Conservation (phyloP, 495 filamentous ascomycete species). For the Letharia columbiana region DNA sequence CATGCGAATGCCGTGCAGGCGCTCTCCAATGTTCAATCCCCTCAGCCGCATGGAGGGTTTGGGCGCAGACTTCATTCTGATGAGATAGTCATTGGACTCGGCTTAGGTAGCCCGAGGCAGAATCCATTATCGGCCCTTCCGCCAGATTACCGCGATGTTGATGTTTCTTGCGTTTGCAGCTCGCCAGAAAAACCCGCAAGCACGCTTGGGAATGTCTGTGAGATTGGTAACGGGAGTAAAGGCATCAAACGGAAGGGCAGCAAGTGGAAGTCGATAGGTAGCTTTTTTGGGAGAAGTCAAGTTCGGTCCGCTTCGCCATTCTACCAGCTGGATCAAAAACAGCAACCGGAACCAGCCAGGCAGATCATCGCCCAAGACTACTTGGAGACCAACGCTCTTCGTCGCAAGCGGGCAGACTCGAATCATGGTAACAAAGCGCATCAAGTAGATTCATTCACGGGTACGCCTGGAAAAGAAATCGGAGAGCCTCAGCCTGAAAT, state of each 20-base stretch:
- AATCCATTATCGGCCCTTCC: conserved; percentile 26
- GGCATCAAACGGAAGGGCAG: conserved; percentile 38
- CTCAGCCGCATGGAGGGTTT: conserved; percentile 5
- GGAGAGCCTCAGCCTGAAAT: conserved; percentile 6
- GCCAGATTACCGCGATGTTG: conserved; percentile 13
- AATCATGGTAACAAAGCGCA: conserved; percentile 6
- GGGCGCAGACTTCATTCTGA: conserved; percentile 18
- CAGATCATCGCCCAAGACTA: conserved; percentile 4
- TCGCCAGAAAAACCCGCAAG: conserved; percentile 7
- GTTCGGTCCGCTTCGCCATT: conserved; percentile 26
- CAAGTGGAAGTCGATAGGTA: conserved; percentile 51
- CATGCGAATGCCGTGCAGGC: conserved; percentile 1
- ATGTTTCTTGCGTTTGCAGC: background rate
- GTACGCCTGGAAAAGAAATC: background rate
- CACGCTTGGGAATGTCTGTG: conserved; percentile 15
- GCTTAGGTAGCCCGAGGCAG: conserved; percentile 43
- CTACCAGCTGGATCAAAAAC: conserved; percentile 25
- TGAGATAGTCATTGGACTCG: conserved; percentile 43
- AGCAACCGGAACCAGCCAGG: conserved; percentile 2
- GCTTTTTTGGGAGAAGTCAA: conserved; percentile 41
- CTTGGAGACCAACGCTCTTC: conserved; percentile 11
- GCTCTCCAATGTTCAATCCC: background rate
- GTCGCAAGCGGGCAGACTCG: conserved; percentile 22
- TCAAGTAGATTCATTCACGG: background rate
- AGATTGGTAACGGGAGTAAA: conserved; percentile 14